Conservation (phyloP, 305 asterid species). For the Striga hermonthica region DNA sequence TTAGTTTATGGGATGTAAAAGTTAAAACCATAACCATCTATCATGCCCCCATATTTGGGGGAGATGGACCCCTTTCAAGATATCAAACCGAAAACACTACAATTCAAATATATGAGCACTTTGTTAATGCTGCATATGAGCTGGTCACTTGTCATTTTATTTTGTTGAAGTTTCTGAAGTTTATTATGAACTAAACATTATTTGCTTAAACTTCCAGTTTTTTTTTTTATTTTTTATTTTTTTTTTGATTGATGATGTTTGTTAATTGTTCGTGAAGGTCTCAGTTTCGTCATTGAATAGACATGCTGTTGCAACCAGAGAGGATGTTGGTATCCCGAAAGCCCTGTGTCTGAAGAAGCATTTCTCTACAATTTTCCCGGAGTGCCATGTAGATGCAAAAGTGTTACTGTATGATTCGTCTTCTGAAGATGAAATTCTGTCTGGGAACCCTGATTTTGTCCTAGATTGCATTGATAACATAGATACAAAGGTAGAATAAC, state of each 20-base stretch:
- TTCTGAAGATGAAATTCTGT: slow-evolving; percentile 88
- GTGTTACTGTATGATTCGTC: slow-evolving; percentile 78
- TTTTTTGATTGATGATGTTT: slow-evolving; percentile 25
- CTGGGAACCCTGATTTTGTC: slow-evolving; percentile 86
- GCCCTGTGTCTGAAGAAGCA: slow-evolving; percentile 87
- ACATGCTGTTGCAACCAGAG: slow-evolving; percentile 96
- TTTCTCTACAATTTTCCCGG: slow-evolving; percentile 76
- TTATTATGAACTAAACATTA: slow-evolving; percentile 20
- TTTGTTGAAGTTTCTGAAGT: slow-evolving; percentile 23
- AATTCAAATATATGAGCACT: too few species aligned
- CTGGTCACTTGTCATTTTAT: slow-evolving; percentile 22
- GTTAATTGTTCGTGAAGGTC: slow-evolving; percentile 53
- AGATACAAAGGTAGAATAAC: slow-evolving; percentile 73
- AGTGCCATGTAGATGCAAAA: slow-evolving; percentile 84
- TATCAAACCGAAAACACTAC: too few species aligned
- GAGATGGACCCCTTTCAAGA: too few species aligned
- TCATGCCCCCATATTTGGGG: too few species aligned
- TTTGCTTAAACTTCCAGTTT: slow-evolving; percentile 25
- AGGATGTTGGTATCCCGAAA: slow-evolving; percentile 91
- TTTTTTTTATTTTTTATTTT: slow-evolving; percentile 15
- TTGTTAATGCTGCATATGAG: background rate
- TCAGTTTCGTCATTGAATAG: slow-evolving; percentile 95
- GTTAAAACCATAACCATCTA: too few species aligned
- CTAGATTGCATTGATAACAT: slow-evolving; percentile 95
- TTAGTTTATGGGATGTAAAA: too few species aligned